Evolutionary conservation across 2,329 filamentous ascomycete species (phyloP).

Genomic region (Penicillium sp.): DNA sequence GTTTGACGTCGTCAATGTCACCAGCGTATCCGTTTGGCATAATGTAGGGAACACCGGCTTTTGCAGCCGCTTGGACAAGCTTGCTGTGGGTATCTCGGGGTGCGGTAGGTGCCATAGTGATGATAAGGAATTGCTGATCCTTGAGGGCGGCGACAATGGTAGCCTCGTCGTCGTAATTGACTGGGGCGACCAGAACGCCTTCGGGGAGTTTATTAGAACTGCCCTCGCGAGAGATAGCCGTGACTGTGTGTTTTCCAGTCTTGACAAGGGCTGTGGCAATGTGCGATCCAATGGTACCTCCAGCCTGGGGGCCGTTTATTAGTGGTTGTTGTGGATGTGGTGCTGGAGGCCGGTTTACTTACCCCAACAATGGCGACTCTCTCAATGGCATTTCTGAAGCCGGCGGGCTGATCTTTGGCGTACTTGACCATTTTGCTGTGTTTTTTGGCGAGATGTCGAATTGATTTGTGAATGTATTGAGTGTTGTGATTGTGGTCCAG

Average conservation of each 20-base stretch:
- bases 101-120: constrained; percentile 55
- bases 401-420: constrained; percentile 27
- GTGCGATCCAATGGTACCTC: constrained; percentile 37
- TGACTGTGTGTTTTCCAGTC: constrained; percentile 56
- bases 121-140: constrained; percentile 62
- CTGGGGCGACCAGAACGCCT: constrained; percentile 46
- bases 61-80: constrained; percentile 59
- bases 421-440: constrained; percentile 22
- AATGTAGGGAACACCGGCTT: constrained; percentile 59
- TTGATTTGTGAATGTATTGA: no score
- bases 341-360: constrained; percentile 14
- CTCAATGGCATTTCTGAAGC: constrained; percentile 38
- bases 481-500: constrained; percentile 6
- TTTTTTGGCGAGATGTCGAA: neutral
- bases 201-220: constrained; percentile 49
- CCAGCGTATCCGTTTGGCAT: constrained; percentile 55
- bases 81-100: constrained; percentile 53
- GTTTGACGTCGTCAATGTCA: constrained; percentile 35
- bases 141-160: constrained; percentile 56
- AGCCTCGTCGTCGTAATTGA: constrained; percentile 55
- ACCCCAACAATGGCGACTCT: constrained; percentile 47
- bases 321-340: constrained; percentile 4
- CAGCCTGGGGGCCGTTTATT: constrained; percentile 33
- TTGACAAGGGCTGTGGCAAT: constrained; percentile 45
- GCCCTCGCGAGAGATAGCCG: constrained; percentile 54